Base-by-base conservation (phyloP, 2,329 filamentous ascomycete species). In the Tolypocladium pustulatum region DNA sequence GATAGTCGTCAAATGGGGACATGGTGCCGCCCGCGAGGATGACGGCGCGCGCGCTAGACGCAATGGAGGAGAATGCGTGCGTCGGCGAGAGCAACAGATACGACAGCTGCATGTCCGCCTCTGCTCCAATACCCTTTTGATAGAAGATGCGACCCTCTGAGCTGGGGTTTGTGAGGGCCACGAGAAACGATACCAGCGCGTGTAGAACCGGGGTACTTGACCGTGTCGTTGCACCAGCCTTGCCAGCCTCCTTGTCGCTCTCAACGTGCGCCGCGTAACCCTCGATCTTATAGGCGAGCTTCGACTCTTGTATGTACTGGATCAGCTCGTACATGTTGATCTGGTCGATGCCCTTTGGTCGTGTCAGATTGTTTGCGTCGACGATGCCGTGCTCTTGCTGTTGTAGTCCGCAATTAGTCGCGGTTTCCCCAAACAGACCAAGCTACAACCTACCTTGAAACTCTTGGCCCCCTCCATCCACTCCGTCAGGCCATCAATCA, bases 1-100 rank as follows among this genome's bases (percentile, higher is more conserved):
- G 86, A 72, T 96, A 99, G 73, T 97, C 94, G 30, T 87, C 83
- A 77, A 97, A 96, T 0, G 94, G 94, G 2, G 94, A 96, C 94
- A 99, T 97, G 32, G 94, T 99, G 27, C 94, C 94, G 59, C 94
- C 94, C 0, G 92, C 94, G 4, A 99, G 78, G 49, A 99, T 88
- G 4, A 99, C 89, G 2, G 93, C 90, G 59, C 91, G 82, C 0
- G 94, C 91, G 61, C 89, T 86, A 36, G 90, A 85, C 2, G 93
- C 90, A 56, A 97, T 88, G 13, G 92, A 89, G 9, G 88, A 88
- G 72, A 99, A 97, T 64, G 95, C 90, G 66, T 93, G 86, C 0
- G 92, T 92, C 0, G 94, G 93, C 37, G 96, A 94, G 0, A 99
- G 82, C 5, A 99, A 81, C 65, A 96, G 84, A 69, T 97, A 99